These are phyloP conservation scores for Lentinula sp. DNA, from an alignment of 768 basidiomycete genomes.

Conservation along the genomic window DNA sequence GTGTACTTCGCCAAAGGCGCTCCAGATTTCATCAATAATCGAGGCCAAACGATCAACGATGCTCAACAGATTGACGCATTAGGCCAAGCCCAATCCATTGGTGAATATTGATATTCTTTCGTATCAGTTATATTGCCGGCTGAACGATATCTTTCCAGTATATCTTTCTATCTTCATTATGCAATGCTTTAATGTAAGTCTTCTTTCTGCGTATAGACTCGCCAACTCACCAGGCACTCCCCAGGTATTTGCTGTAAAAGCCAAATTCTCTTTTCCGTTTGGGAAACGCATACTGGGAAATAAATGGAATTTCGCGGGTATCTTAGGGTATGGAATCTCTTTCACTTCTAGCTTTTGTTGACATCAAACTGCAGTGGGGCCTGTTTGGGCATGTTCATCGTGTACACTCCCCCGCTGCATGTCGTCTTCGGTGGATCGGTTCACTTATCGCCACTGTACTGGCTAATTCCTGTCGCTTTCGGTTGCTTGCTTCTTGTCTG, in stretches of 20 bases:
- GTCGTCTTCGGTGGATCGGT: conserved; percentile 61
- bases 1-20: conserved; percentile 43
- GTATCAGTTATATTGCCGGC: neutral
- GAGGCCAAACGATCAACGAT: conserved; percentile 40
- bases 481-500: conserved; percentile 50
- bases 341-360: neutral
- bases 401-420: conserved; percentile 65
- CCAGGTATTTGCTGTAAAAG: conserved; percentile 64
- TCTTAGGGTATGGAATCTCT: conserved; percentile 25
- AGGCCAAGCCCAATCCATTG: conserved; percentile 57
- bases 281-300: conserved; percentile 50
- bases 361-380: conserved; percentile 30
- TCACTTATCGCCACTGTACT: conserved; percentile 56
- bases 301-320: conserved; percentile 60
- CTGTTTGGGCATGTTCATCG: conserved; percentile 58
- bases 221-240: neutral
- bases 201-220: neutral
- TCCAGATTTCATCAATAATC: conserved; percentile 49
- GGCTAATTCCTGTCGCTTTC: conserved; percentile 61
- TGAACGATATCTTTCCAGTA: conserved; percentile 20
- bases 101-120: conserved; percentile 17
- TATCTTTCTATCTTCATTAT: conserved; percentile 65
- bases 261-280: conserved; percentile 59
- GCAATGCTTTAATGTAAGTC: conserved; percentile 60
- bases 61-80: conserved; percentile 51